Evolutionary conservation across 805 yeast genomes (phyloP).

Genomic region (Lipomyces lipofer): DNA sequence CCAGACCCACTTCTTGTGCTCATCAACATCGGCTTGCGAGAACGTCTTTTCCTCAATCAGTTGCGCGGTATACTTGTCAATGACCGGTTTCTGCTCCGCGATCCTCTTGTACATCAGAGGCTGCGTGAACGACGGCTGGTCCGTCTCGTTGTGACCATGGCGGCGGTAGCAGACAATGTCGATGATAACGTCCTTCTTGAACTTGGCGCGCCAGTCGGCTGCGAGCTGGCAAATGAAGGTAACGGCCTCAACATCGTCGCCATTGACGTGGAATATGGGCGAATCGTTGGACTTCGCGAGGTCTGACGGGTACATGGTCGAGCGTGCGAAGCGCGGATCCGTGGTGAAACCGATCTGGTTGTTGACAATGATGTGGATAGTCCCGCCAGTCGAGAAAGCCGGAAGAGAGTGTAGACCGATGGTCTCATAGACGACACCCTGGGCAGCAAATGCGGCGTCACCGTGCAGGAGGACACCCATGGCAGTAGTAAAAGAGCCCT

Average conservation of each 20-base stretch:
- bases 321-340: conserved; percentile 95
- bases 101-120: conserved; percentile 95
- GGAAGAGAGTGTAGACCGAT: conserved; percentile 92
- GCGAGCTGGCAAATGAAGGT: conserved; percentile 92
- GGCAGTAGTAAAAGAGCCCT: conserved; percentile 80
- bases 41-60: conserved; percentile 84
- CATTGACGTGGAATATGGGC: conserved; percentile 98
- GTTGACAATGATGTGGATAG: conserved; percentile 91
- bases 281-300: conserved; percentile 95
- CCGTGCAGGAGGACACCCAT: conserved; percentile 93
- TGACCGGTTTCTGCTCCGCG: conserved; percentile 83
- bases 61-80: conserved; percentile 80
- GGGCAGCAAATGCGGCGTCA: conserved; percentile 98
- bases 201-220: conserved; percentile 97
- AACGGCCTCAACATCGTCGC: conserved; percentile 94
- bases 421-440: conserved; percentile 98
- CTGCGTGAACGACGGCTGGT: conserved; percentile 98
- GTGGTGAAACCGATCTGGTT: conserved; percentile 99
- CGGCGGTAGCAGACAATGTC: conserved; percentile 98
- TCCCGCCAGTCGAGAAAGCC: conserved; percentile 98
- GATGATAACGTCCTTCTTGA: conserved; percentile 93
- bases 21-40: conserved; percentile 84
- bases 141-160: conserved; percentile 99
- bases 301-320: conserved; percentile 97
- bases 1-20: conserved; percentile 99